Base-by-base conservation (phyloP, 2,329 filamentous ascomycete species). In the Cryphonectria carpinicola region DNA sequence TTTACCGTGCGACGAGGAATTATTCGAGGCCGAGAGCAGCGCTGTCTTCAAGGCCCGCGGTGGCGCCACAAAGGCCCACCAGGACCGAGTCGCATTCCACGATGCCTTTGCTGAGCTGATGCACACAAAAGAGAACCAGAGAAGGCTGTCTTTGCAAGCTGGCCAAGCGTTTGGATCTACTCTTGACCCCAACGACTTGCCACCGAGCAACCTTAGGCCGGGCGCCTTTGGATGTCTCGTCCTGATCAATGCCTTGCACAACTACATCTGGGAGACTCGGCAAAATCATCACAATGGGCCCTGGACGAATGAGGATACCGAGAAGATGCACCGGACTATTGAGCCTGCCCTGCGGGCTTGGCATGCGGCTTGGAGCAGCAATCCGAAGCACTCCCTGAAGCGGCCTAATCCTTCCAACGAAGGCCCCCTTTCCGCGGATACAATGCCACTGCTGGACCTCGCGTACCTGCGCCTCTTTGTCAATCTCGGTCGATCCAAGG, bases 181-280 rank as follows among this genome's bases (percentile, higher is more conserved):
- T 49, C 76, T 81, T 41, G 80, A 83, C 46, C 72, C 82, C 11
- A 82, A 84, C 60, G 87, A 90, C 11, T 77, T 86, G 1, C 82
- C 87, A 1, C 84, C 87, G 74, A 89, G 85, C 67, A 90, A 93
- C 46, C 84, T 96, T 64, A 89, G 88, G 74, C 94, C 94, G 0
- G 98, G 95, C 81, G 95, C 94, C 0, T 97, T 97, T 79, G 96
- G 95, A 11, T 97, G 94, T 78, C 85, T 98, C 41, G 88, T 98
- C 7, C 83, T 99, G 73, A 98, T 98, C 79, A 95, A 97, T 78
- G 95, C 96, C 4, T 85, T 98, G 35, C 96, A 98, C 82, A 98
- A 98, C 76, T 98, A 97, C 80, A 98, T 98, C 61, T 98, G 96
- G 96, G 95, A 98, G 81, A 98, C 95, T 0, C 88, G 95, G 35